phyloP scores from a whole-genome alignment of 2,329 filamentous ascomycete species.

The Monilinia aucupariae region DNA sequence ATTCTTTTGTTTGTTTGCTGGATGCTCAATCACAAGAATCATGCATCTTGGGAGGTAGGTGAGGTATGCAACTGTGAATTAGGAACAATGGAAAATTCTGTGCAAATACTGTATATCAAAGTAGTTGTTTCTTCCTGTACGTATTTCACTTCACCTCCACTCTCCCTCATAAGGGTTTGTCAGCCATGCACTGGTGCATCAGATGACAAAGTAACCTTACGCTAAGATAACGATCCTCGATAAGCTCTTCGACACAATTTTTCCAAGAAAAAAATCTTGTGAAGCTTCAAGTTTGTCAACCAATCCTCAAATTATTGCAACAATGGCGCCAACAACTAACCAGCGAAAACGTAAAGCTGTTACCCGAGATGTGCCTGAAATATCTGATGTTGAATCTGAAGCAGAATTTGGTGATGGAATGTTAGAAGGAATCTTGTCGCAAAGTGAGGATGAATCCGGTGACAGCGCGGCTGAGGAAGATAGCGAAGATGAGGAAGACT shows the following conservation, averaged over 20 bases:
- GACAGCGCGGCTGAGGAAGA: constrained; percentile 45
- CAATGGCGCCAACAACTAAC: constrained; percentile 31
- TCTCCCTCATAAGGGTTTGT: background rate
- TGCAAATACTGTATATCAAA: background rate
- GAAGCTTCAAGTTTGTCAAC: constrained; percentile 16
- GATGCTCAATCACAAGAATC: constrained; percentile 19
- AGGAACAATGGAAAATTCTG: background rate
- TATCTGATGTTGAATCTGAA: constrained; percentile 49
- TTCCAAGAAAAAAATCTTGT: constrained; percentile 20
- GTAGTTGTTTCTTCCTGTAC: constrained; percentile 2
- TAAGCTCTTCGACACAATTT: constrained; percentile 15
- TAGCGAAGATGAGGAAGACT: constrained; percentile 40
- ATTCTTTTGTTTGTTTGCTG: constrained; percentile 16
- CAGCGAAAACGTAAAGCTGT: constrained; percentile 58
- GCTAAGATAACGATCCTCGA: constrained; percentile 27
- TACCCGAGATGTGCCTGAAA: constrained; percentile 46
- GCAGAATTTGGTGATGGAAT: constrained; percentile 53
- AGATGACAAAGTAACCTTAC: constrained; percentile 2
- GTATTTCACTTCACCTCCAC: background rate
- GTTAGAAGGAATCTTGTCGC: constrained; percentile 52
- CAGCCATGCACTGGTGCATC: background rate
- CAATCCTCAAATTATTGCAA: constrained; percentile 16
- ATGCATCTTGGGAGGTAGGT: background rate
- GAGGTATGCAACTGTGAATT: background rate
- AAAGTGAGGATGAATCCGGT: constrained; percentile 54